Conservation (phyloP, 371 early-diverging fungal genomes). For the Mortierella sp. region DNA sequence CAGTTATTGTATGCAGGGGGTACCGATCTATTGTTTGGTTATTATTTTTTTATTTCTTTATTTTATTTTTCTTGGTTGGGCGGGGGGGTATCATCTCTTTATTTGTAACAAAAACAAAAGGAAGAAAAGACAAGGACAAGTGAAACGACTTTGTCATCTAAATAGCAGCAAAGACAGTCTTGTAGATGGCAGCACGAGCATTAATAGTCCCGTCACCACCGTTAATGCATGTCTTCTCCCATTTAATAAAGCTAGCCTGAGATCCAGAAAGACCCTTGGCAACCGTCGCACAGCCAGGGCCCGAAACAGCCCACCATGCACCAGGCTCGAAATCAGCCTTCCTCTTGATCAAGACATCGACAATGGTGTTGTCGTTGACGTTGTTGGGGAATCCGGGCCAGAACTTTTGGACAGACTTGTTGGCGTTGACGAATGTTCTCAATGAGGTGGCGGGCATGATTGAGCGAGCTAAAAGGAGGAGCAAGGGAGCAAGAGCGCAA, state of each 20-base stretch:
- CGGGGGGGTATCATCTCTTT: no score
- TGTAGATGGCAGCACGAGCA: slow-evolving; percentile 31
- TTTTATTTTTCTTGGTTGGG: no score
- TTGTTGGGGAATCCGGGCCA: slow-evolving; percentile 32
- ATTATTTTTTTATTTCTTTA: no score
- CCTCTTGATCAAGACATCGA: slow-evolving; percentile 46
- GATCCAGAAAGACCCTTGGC: slow-evolving; percentile 23
- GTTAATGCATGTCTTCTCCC: slow-evolving; percentile 45
- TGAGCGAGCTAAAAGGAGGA: slow-evolving; percentile 29
- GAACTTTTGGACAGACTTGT: slow-evolving; percentile 37
- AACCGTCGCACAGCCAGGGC: slow-evolving; percentile 31
- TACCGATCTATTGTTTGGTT: no score
- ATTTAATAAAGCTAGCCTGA: slow-evolving; percentile 19
- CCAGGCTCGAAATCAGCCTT: slow-evolving; percentile 53
- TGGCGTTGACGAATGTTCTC: slow-evolving; percentile 40
- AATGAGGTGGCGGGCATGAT: slow-evolving; percentile 48
- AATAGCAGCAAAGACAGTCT: slow-evolving; percentile 6
- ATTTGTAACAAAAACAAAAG: background rate
- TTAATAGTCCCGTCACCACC: slow-evolving; percentile 29
- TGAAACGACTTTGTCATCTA: background rate
- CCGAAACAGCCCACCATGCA: slow-evolving; percentile 51
- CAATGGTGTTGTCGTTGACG: slow-evolving; percentile 20
- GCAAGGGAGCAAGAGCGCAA: background rate
- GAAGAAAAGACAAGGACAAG: background rate
- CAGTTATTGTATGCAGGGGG: no score